Evolutionary conservation across 2,329 filamentous ascomycete genomes (phyloP), one percentile per base, ranked within the genome.

Genomic region (Xylariaceae sp.): DNA sequence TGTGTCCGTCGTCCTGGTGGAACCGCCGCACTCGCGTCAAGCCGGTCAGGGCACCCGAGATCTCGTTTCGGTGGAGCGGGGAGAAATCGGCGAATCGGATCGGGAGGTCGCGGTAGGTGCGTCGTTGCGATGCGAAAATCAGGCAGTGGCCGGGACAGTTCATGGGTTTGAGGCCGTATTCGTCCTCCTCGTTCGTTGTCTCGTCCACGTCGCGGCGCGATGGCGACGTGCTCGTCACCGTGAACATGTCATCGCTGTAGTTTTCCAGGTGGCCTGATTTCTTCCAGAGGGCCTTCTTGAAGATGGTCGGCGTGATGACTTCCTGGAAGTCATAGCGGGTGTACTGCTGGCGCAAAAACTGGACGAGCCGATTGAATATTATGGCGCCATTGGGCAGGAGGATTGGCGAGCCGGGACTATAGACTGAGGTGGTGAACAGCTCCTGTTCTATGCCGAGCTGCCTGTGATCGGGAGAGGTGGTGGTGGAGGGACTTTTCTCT

Each of bases 141-240:
- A 94, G 78, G 75, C 90, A 95, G 76, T 97, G 93, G 34, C 92
- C 92, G 3, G 94, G 94, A 77, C 94, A 99, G 78, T 97, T 97
- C 94, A 97, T 97, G 34, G 93, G 93, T 78, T 97, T 97, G 55
- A 97, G 78, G 13, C 87, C 92, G 34, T 73, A 73, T 49, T 72
- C 71, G 53, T 71, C 68, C 30, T 71, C 64, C 51, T 70, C 67
- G 79, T 59, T 62, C 9, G 23, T 30, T 30, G 52, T 54, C 3
- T 69, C 57, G 54, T 65, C 18, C 30, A 64, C 61, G 9, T 75
- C 72, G 52, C 70, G 74, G 57, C 77, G 68, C 63, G 77, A 64
- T 55, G 74, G 70, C 67, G 80, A 76, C 1, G 80, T 77, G 51
- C 84, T 83, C 9, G 78, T 85, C 34, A 96, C 91, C 57, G 88